Conservation (phyloP, 805 yeast species). For the Zygoascus flipseniorum region DNA sequence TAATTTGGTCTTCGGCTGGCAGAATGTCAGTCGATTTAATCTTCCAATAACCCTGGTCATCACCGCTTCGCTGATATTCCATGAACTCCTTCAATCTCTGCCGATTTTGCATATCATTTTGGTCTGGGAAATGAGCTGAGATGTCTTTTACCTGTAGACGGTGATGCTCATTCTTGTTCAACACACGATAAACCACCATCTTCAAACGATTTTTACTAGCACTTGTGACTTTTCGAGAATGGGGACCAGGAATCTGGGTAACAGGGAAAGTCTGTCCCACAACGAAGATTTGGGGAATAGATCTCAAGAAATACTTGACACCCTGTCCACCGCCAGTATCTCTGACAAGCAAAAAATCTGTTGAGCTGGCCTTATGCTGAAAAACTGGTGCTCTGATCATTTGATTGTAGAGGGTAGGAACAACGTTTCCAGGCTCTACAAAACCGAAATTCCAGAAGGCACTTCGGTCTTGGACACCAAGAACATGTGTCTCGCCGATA, state of each 20-base stretch:
- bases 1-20: constrained; percentile 66
- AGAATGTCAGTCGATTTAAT: constrained; percentile 57
- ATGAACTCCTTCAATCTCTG: constrained; percentile 93
- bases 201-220: constrained; percentile 83
- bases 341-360: constrained; percentile 76
- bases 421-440: constrained; percentile 89
- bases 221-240: constrained; percentile 89
- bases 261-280: constrained; percentile 94
- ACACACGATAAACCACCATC: constrained; percentile 85
- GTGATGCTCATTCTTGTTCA: constrained; percentile 65
- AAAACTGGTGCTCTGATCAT: constrained; percentile 90
- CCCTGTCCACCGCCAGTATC: constrained; percentile 70
- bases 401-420: constrained; percentile 87
- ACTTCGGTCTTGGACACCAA: constrained; percentile 92
- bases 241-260: constrained; percentile 94
- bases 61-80: constrained; percentile 93
- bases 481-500: constrained; percentile 89
- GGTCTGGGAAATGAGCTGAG: constrained; percentile 90
- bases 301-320: constrained; percentile 59
- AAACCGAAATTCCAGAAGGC: constrained; percentile 99
- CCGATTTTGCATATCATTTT: constrained; percentile 93
- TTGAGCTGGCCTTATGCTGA: constrained; percentile 66
- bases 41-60: constrained; percentile 93
- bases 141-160: constrained; percentile 81
- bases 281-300: constrained; percentile 63